Conservation (phyloP, 2,329 filamentous ascomycete genomes). For the Ambrosiella cleistominuta region DNA sequence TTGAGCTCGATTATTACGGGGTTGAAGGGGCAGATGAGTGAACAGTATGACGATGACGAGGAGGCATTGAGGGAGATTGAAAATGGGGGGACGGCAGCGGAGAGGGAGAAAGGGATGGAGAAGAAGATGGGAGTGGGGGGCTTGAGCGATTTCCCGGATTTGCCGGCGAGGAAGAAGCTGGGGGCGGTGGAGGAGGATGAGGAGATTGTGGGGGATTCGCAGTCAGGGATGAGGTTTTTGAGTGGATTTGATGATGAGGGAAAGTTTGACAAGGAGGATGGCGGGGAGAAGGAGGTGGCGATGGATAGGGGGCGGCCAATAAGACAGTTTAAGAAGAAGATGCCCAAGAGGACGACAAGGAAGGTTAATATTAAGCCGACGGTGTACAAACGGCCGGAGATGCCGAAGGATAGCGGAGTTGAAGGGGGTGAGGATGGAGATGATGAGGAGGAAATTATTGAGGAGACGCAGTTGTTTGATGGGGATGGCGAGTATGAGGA, state of each 20-base stretch:
- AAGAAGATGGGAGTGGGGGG: not conserved
- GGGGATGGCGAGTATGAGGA: conserved; percentile 20
- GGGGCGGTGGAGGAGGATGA: not conserved
- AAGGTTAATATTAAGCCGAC: conserved; percentile 45
- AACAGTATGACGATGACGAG: conserved; percentile 53
- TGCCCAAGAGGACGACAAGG: conserved; percentile 61
- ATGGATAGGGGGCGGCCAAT: conserved; percentile 41
- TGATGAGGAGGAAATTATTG: conserved; percentile 23
- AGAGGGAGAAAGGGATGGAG: conserved; percentile 17
- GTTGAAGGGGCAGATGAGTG: conserved; percentile 52
- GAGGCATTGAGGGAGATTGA: conserved; percentile 51
- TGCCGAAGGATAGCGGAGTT: conserved; percentile 11
- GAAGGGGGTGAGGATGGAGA: conserved; percentile 19
- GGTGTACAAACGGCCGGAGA: conserved; percentile 28
- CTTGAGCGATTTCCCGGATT: conserved; percentile 18
- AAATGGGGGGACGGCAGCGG: conserved; percentile 26
- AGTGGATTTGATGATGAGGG: conserved; percentile 48
- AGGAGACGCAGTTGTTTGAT: conserved; percentile 21
- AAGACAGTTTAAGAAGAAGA: conserved; percentile 63
- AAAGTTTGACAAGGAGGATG: conserved; percentile 35
- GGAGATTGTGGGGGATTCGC: conserved; percentile 27
- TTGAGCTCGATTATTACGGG: conserved; percentile 58
- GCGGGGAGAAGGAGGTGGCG: conserved; percentile 23
- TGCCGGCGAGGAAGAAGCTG: conserved; percentile 3
- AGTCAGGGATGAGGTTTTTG: conserved; percentile 27